These are phyloP conservation scores for Yamadazyma paraphyllophila DNA, from an alignment of 805 yeast species.

Conservation along the genomic window DNA sequence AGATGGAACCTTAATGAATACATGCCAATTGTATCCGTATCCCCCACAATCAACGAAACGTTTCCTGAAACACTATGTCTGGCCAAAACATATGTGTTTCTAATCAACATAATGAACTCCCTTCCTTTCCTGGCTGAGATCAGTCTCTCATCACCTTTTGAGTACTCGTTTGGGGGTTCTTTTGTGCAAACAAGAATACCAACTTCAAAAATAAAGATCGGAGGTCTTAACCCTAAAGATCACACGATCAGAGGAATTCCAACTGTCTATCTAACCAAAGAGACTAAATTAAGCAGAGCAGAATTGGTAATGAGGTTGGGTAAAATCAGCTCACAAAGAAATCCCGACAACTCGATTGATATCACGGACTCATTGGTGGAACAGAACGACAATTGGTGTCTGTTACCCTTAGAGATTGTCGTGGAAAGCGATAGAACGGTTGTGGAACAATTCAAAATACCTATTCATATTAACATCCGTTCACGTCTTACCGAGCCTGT, in stretches of 20 bases:
- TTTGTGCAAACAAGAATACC: slow-evolving; percentile 24
- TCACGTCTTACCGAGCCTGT: slow-evolving; percentile 25
- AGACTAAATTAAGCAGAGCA: slow-evolving; percentile 28
- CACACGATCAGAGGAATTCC: slow-evolving; percentile 33
- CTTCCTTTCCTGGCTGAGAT: slow-evolving; percentile 19
- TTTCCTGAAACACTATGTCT: background rate
- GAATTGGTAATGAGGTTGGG: slow-evolving; percentile 27
- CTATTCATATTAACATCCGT: slow-evolving; percentile 28
- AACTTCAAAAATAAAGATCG: slow-evolving; percentile 20
- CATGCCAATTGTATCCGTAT: slow-evolving; percentile 27
- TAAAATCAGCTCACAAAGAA: slow-evolving; percentile 8
- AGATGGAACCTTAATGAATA: slow-evolving; percentile 35
- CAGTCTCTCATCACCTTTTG: slow-evolving; percentile 23
- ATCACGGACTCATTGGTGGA: slow-evolving; percentile 20
- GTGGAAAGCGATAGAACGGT: background rate
- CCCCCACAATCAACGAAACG: slow-evolving; percentile 12
- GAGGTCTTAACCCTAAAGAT: slow-evolving; percentile 18
- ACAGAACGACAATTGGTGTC: slow-evolving; percentile 33
- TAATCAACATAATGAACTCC: slow-evolving; percentile 34
- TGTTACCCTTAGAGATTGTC: slow-evolving; percentile 27
- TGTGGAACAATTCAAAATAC: slow-evolving; percentile 20
- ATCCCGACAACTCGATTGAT: slow-evolving; percentile 13
- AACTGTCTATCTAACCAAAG: slow-evolving; percentile 28
- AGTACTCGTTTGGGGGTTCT: slow-evolving; percentile 9
- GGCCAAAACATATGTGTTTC: slow-evolving; percentile 14